Percentiles rank a stretch among this genome's conserved stretches.
phyloP scores from a whole-genome alignment of 495 filamentous ascomycete genomes.

The Chaetomidium leptoderma region DNA sequence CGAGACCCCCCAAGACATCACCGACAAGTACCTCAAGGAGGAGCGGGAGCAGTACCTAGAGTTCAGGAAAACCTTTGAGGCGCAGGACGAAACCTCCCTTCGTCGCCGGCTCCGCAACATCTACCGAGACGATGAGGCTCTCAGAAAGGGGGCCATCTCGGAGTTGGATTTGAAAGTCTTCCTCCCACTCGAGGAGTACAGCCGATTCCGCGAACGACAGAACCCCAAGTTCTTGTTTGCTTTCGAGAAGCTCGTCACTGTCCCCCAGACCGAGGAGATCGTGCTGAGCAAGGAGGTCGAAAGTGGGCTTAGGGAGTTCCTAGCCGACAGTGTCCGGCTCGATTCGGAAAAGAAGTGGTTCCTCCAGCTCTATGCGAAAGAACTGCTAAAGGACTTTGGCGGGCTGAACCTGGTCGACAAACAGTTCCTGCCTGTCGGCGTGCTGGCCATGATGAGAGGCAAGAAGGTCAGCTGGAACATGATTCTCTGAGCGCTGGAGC shows the following conservation, averaged over 20 bases:
- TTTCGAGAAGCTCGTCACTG: constrained; percentile 25
- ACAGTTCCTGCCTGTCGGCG: constrained; percentile 51
- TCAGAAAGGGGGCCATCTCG: background rate
- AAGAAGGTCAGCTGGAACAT: constrained; percentile 55
- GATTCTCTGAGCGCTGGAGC: constrained; percentile 26
- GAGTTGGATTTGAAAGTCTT: constrained; percentile 28
- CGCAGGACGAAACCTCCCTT: constrained; percentile 36
- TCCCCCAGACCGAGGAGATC: constrained; percentile 20
- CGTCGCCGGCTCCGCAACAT: constrained; percentile 13
- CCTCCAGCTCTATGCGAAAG: constrained; percentile 46
- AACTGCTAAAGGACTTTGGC: constrained; percentile 48
- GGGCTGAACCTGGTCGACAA: constrained; percentile 52
- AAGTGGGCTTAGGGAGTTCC: constrained; percentile 16
- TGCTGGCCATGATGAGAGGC: constrained; percentile 50
- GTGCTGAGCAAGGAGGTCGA: constrained; percentile 24
- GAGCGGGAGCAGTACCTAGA: constrained; percentile 38
- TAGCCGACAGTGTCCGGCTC: constrained; percentile 13
- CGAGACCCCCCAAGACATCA: constrained; percentile 30
- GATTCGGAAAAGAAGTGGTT: constrained; percentile 49
- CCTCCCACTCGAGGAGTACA: constrained; percentile 48
- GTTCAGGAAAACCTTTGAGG: constrained; percentile 37
- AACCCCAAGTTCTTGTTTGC: constrained; percentile 10
- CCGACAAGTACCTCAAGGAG: constrained; percentile 35
- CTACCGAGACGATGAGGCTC: background rate
- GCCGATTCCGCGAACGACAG: constrained; percentile 38